Evolutionary conservation across 768 basidiomycete genomes (phyloP).

Genomic region (Auriscalpium orientale): DNA sequence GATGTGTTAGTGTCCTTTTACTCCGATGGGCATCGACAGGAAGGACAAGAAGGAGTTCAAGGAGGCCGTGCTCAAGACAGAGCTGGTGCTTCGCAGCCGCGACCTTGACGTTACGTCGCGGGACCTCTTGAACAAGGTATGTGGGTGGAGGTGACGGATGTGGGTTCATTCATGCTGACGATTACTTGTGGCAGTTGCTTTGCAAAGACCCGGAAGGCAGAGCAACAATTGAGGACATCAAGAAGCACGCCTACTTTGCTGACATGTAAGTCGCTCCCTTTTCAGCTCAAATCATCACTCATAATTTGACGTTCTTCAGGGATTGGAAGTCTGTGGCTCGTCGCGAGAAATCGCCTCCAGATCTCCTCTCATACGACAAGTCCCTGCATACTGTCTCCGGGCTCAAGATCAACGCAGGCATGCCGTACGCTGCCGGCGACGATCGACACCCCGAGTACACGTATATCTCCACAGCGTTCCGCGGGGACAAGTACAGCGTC

Average conservation of each 20-base stretch:
- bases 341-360: not conserved
- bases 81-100: not conserved
- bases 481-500: not conserved
- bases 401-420: not conserved
- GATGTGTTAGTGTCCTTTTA: not conserved
- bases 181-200: not conserved
- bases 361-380: not conserved
- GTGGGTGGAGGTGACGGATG: not conserved
- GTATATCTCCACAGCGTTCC: not conserved
- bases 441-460: constrained; percentile 1
- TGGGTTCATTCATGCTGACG: too few relatives aligned
- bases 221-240: not conserved
- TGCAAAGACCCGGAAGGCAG: not conserved
- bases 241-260: not conserved
- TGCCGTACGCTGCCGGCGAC: not conserved
- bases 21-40: too few relatives aligned
- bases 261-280: not conserved
- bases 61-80: not conserved
- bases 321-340: not conserved
- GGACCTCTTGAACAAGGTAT: not conserved
- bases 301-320: not conserved
- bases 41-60: not conserved
- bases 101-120: not conserved
- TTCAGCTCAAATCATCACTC: not conserved
- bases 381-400: too few relatives aligned